phyloP scores from a whole-genome alignment of 495 filamentous ascomycete genomes.

The Penicillium coprophilum region DNA sequence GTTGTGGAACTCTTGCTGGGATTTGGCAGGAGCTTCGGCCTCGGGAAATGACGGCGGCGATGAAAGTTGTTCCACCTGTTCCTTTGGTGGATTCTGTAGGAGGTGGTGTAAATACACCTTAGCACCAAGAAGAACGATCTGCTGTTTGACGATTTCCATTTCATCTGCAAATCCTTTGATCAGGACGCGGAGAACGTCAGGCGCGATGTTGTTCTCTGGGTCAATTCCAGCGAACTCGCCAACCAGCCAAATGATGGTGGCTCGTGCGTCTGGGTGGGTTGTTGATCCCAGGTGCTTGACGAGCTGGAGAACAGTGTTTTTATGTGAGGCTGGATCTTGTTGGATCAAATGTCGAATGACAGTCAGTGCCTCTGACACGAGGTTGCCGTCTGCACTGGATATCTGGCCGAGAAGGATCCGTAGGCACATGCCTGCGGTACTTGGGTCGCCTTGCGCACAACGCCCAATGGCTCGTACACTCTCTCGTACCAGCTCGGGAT shows the following conservation, averaged over 20 bases:
- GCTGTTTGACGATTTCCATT: slow-evolving; percentile 78
- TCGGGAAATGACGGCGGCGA: slow-evolving; percentile 10
- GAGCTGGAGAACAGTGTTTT: slow-evolving; percentile 79
- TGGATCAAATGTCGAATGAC: slow-evolving; percentile 96
- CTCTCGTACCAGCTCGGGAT: slow-evolving; percentile 78
- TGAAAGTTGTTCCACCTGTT: slow-evolving; percentile 15
- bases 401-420: slow-evolving; percentile 80
- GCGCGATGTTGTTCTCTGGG: slow-evolving; percentile 79
- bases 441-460: slow-evolving; percentile 76
- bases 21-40: slow-evolving; percentile 11
- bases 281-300: slow-evolving; percentile 87
- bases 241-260: slow-evolving; percentile 95
- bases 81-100: slow-evolving; percentile 51
- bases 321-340: slow-evolving; percentile 75
- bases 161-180: slow-evolving; percentile 82
- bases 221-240: slow-evolving; percentile 86
- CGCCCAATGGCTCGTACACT: slow-evolving; percentile 89
- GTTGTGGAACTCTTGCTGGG: slow-evolving; percentile 30
- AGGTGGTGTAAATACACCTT: slow-evolving; percentile 92
- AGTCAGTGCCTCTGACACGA: slow-evolving; percentile 87
- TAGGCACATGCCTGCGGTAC: slow-evolving; percentile 72
- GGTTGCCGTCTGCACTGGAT: slow-evolving; percentile 75
- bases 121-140: slow-evolving; percentile 87
- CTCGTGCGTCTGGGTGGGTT: slow-evolving; percentile 79
- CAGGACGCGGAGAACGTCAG: slow-evolving; percentile 89